Percentiles rank a stretch among this genome's conserved stretches.
phyloP scores from a whole-genome alignment of 371 early-diverging fungal species.

The Lichtheimia ramosa region DNA sequence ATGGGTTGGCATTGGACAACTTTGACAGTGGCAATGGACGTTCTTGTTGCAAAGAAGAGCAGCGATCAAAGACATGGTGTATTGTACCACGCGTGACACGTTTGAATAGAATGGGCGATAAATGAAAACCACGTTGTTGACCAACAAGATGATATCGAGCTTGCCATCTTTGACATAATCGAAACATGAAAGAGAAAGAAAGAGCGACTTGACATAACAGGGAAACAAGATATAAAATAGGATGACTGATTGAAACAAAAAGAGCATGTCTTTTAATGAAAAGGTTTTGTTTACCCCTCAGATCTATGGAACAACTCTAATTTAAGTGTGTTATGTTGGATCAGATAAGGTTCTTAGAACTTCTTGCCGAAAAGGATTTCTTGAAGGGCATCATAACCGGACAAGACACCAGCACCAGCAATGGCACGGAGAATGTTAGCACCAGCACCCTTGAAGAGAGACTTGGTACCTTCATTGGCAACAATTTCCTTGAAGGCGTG shows the following conservation, averaged over 20 bases:
- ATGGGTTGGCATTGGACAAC: neutral
- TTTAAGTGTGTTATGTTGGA: neutral
- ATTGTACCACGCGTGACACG: slow-evolving; percentile 9
- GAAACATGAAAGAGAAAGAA: neutral
- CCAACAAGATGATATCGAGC: neutral
- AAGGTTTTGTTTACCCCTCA: neutral
- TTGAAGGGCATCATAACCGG: slow-evolving; percentile 73
- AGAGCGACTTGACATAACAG: neutral
- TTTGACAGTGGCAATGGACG: neutral
- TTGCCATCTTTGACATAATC: neutral
- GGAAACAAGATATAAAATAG: neutral
- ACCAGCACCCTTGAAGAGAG: slow-evolving; percentile 86
- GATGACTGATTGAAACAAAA: neutral
- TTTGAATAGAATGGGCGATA: neutral
- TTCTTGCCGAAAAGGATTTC: slow-evolving; percentile 56
- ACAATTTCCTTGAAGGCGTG: slow-evolving; percentile 73
- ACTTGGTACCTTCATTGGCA: slow-evolving; percentile 67
- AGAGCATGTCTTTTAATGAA: neutral
- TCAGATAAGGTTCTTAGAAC: slow-evolving; percentile 38
- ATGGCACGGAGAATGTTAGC: slow-evolving; percentile 81
- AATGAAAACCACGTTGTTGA: neutral
- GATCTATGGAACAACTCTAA: slow-evolving; percentile 3
- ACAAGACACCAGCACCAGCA: slow-evolving; percentile 79
- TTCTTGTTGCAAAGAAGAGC: neutral
- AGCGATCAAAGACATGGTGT: slow-evolving; percentile 3